Conservation (phyloP, 352 stramenopile genomes). For the Phytophthora chlamydospora region DNA sequence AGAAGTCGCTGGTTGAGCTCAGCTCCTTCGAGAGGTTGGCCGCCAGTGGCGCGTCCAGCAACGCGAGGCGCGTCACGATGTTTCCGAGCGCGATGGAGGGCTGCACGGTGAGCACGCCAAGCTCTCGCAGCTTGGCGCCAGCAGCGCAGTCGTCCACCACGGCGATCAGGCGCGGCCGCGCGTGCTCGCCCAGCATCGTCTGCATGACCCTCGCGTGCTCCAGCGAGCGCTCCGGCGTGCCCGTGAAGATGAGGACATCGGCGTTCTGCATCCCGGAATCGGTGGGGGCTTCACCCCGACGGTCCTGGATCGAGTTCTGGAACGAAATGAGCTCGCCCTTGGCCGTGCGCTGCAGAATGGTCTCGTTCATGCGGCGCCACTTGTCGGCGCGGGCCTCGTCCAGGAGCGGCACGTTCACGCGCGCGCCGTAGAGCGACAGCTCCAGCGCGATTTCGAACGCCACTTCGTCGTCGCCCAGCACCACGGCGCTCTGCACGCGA, state of each 20-base stretch:
- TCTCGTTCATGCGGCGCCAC: constrained; percentile 69
- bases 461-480: constrained; percentile 63
- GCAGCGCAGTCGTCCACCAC: constrained; percentile 50
- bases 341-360: constrained; percentile 54
- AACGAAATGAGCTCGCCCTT: constrained; percentile 70
- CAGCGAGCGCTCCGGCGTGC: constrained; percentile 46
- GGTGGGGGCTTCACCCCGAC: constrained; percentile 21
- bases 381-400: constrained; percentile 64
- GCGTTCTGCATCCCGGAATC: constrained; percentile 43
- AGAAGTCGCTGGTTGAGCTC: constrained; percentile 44
- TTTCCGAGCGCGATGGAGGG: constrained; percentile 71
- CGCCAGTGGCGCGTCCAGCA: constrained; percentile 50
- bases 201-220: constrained; percentile 62
- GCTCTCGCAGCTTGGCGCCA: constrained; percentile 49
- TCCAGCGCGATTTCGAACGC: constrained; percentile 70
- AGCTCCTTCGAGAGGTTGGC: constrained; percentile 47
- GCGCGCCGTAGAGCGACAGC: constrained; percentile 62
- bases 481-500: constrained; percentile 54
- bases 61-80: constrained; percentile 60
- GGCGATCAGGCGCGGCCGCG: constrained; percentile 55
- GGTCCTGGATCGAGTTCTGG: constrained; percentile 62
- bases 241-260: constrained; percentile 68
- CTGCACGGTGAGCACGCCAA: constrained; percentile 66
- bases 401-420: constrained; percentile 61
- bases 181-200: constrained; percentile 45